These are phyloP conservation scores for Pyrrhoderma lamaoense DNA, from an alignment of 1,284 basidiomycete genomes.

Conservation along the genomic window DNA sequence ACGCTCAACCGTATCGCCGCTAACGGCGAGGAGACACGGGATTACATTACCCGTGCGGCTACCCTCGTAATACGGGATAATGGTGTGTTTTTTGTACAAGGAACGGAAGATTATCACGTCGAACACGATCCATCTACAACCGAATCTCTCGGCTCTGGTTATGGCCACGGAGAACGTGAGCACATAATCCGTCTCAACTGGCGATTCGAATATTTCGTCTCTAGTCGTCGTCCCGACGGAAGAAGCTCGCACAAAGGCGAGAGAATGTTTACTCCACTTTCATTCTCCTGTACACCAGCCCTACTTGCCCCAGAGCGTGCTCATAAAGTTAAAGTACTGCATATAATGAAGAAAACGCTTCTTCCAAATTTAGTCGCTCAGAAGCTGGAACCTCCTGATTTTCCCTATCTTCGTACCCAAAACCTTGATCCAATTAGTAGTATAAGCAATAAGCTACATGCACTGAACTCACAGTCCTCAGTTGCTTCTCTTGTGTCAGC, in stretches of 20 bases:
- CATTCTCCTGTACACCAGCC: slow-evolving; percentile 65
- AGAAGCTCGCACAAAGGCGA: slow-evolving; percentile 47
- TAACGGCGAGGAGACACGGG: slow-evolving; percentile 55
- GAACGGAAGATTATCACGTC: slow-evolving; percentile 42
- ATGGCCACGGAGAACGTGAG: slow-evolving; percentile 21
- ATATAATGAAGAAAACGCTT: slow-evolving; percentile 62
- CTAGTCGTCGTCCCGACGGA: slow-evolving; percentile 43
- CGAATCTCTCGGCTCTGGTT: not conserved
- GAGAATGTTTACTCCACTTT: slow-evolving; percentile 61
- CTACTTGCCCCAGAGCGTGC: slow-evolving; percentile 58
- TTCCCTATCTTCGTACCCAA: not conserved
- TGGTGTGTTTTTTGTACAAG: slow-evolving; percentile 66
- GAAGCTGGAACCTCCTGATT: slow-evolving; percentile 41
- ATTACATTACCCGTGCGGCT: slow-evolving; percentile 68
- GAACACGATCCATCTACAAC: no score
- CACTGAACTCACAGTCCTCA: not conserved
- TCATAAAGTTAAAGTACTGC: slow-evolving; percentile 57
- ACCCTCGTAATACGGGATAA: slow-evolving; percentile 55
- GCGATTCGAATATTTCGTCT: slow-evolving; percentile 73
- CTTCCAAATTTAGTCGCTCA: slow-evolving; percentile 47
- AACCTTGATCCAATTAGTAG: no score
- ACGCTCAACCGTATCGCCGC: slow-evolving; percentile 58
- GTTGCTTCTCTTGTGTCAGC: not conserved
- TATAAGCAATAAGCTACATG: not conserved
- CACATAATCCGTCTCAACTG: slow-evolving; percentile 44